Evolutionary conservation across 192 early-diverging fungal genomes (phyloP), one percentile per base, ranked within the genome.

Genomic region (Spizellomyces punctatus): DNA sequence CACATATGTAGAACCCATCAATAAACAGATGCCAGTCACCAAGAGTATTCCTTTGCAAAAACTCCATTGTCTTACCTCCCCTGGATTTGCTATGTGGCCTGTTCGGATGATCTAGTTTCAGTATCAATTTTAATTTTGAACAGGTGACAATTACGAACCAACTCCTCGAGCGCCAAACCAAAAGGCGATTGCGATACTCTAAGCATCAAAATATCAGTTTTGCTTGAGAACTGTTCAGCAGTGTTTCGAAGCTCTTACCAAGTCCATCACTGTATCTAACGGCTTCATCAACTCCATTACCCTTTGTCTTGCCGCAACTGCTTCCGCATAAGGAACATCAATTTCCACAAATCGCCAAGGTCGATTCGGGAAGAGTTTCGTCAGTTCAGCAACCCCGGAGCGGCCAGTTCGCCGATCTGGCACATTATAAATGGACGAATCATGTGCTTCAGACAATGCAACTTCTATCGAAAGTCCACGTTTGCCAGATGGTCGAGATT

Each of bases 111-210:
- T 0, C 27, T 36, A 36, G 27, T 36, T 36, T 36, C 27, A 36
- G 27, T 36, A 36, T 36, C 1, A 36, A 36, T 62, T 74, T 80
- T 19, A 48, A 66, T 6, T 74, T n/a, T 2, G 68, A 61, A n/a
- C 50, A n/a, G 14, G 14, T 2, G 50, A 54, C 17, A n/a, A n/a
- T 54, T n/a, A 54, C 50, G 36, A 70, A 58, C 94, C 94, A 43
- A 72, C 63, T 0, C 94, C 95, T n/a, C 95, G 83, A 22, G 91
- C 81, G 2, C 94, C 96, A 85, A 96, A 98, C 95, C 95, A 98
- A 62, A 98, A 87, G 0, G 96, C 95, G 84, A 96, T 90, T 0
- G 91, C 96, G 73, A 98, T 98, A 70, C 95, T 96, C 73, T 36
- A 36, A 36, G 0, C 27, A 36, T 36, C 27, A 36, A 36, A 36